Conservation (phyloP, 495 filamentous ascomycete species). For the Physcia stellaris region DNA sequence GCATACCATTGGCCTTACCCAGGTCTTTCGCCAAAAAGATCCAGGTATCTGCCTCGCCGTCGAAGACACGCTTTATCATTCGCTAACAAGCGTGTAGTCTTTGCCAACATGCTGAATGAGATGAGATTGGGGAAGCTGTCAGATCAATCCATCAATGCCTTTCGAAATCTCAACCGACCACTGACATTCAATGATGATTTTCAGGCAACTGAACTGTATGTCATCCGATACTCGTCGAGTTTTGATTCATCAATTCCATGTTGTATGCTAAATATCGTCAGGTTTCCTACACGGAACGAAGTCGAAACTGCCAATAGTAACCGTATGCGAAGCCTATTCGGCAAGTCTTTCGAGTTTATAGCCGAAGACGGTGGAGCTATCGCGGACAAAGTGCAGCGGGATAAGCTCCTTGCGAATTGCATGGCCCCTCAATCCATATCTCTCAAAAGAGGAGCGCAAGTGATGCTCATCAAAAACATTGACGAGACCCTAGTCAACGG, state of each 20-base stretch:
- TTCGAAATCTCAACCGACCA: conserved; percentile 54
- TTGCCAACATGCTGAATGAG: conserved; percentile 91
- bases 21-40: conserved; percentile 93
- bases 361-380: conserved; percentile 65
- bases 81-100: conserved; percentile 39
- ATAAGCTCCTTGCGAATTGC: conserved; percentile 73
- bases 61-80: no score
- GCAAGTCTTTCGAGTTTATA: conserved; percentile 51
- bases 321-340: conserved; percentile 58
- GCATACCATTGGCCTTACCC: conserved; percentile 88
- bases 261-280: conserved; percentile 15
- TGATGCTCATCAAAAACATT: conserved; percentile 99
- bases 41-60: conserved; percentile 41
- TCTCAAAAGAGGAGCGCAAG: conserved; percentile 84
- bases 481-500: conserved; percentile 91
- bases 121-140: conserved; percentile 81
- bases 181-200: conserved; percentile 62
- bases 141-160: conserved; percentile 52
- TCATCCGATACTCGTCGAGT: no score
- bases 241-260: neutral
- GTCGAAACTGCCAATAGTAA: conserved; percentile 73
- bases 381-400: conserved; percentile 48
- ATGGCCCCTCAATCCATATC: conserved; percentile 72
- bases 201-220: conserved; percentile 78
- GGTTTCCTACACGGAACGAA: conserved; percentile 81